Base-by-base conservation (phyloP, 495 filamentous ascomycete genomes). In the Copromyces sp. region DNA sequence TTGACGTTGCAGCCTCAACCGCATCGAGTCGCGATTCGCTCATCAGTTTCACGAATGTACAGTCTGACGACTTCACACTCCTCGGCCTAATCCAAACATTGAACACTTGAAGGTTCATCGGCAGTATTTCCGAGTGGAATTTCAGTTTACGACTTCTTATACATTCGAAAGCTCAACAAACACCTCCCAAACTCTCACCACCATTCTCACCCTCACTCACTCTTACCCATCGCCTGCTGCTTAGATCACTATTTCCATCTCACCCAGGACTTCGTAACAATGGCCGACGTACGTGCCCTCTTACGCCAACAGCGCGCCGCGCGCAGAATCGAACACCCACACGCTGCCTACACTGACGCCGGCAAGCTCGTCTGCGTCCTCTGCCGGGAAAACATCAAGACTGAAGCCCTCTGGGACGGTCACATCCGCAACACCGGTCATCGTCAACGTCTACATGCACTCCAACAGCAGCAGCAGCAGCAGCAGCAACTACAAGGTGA, bases 231-330 rank as follows among this genome's bases (percentile, higher is more conserved):
- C n/a, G n/a, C n/a, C n/a, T n/a, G n/a, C n/a, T n/a, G 24, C 24
- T 35, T 12, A 61, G 14, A 35, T 16, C 29, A 16, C 53, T 16
- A 61, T 32, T 2, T 3, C 8, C 24, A 16, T 61, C 12, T 61
- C 53, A 65, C 53, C 29, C 14, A 32, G 3, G 53, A 65, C 0
- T 9, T 16, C 14, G 3, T 35, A 35, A 41, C 74, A 70, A 97
- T 97, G 94, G 88, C 93, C 74, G 93, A 97, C 78, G 91, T 94
- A 17, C 91, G 94, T 61, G 88, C 93, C 24, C 86, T 97, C 20
- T 88, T 97, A 65, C 90, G 93, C 75, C 91, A 89, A 79, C 92
- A 97, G 81, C 91, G 94, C 77, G 89, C 89, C 69, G 87, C 90
- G 68, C 90, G 93, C 74, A 89, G 91, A 76, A 90, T 93, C 73